Conservation (phyloP, 139 green algal species). For the Yamagishiella unicocca region DNA sequence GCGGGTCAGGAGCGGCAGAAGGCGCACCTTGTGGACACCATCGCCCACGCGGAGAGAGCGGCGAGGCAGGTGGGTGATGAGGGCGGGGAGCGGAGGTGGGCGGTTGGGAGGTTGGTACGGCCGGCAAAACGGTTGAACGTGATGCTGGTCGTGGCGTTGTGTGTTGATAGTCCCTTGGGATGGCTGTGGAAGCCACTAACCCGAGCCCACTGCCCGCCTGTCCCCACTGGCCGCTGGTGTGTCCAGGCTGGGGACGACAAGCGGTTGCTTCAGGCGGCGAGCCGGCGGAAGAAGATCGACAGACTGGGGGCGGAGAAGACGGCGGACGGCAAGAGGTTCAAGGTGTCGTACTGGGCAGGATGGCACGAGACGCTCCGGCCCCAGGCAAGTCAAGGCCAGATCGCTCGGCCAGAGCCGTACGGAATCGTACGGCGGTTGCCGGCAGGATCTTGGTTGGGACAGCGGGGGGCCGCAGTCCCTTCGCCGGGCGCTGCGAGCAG, state of each 20-base stretch:
- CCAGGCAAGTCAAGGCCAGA: too few species aligned
- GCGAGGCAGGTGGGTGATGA: constrained; percentile 27
- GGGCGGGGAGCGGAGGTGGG: neutral
- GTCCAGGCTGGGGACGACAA: constrained; percentile 76
- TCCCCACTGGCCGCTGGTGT: too few species aligned
- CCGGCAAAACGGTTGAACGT: too few species aligned
- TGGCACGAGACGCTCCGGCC: constrained; percentile 30
- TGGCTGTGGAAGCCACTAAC: too few species aligned
- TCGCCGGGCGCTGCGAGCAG: too few species aligned
- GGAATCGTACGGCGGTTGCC: too few species aligned
- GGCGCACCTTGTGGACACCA: constrained; percentile 49
- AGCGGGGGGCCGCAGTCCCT: too few species aligned
- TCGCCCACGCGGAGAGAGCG: constrained; percentile 42
- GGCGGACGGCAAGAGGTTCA: constrained; percentile 64
- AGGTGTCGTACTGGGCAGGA: constrained; percentile 34
- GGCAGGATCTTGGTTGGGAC: too few species aligned
- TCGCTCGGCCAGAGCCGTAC: too few species aligned
- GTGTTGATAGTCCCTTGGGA: too few species aligned
- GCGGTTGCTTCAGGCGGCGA: constrained; percentile 71
- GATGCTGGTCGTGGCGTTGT: too few species aligned
- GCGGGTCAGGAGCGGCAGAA: constrained; percentile 63
- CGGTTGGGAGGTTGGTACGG: neutral
- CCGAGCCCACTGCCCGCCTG: too few species aligned
- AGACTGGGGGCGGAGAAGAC: constrained; percentile 71
- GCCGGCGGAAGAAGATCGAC: constrained; percentile 71